These are phyloP conservation scores for Epithemia pelagica DNA, from an alignment of 108 stramenopile genomes.

Conservation along the genomic window DNA sequence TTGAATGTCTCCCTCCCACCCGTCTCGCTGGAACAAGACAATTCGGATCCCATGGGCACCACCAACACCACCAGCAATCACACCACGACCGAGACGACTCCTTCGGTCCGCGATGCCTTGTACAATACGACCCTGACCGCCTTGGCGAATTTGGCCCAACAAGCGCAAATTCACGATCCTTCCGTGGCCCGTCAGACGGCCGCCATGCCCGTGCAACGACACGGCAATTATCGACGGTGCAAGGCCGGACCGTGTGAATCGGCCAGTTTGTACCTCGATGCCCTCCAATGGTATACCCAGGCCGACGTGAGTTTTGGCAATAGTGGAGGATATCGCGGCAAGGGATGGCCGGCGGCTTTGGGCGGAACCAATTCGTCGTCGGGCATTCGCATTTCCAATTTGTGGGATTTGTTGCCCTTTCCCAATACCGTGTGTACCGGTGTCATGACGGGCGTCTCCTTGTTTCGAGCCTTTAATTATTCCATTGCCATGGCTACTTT, in stretches of 20 bases:
- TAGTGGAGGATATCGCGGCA: slow-evolving; percentile 33
- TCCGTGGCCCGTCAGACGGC: slow-evolving; percentile 18
- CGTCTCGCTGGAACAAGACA: neutral
- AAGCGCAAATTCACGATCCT: slow-evolving; percentile 35
- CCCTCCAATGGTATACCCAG: slow-evolving; percentile 34
- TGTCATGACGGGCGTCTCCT: slow-evolving; percentile 26
- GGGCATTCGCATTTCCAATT: slow-evolving; percentile 26
- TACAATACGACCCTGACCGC: slow-evolving; percentile 12
- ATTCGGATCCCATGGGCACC: no score
- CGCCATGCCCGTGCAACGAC: slow-evolving; percentile 29
- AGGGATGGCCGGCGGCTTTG: slow-evolving; percentile 39
- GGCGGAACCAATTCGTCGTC: no score
- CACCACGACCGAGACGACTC: slow-evolving; percentile 7
- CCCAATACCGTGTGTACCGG: slow-evolving; percentile 40
- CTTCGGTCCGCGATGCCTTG: slow-evolving; percentile 24
- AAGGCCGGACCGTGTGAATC: slow-evolving; percentile 41
- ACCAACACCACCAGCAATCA: no score
- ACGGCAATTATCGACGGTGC: slow-evolving; percentile 19
- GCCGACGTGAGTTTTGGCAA: slow-evolving; percentile 33
- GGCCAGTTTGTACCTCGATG: slow-evolving; percentile 45
- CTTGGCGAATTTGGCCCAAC: slow-evolving; percentile 23
- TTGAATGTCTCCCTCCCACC: neutral
- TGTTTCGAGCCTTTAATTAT: slow-evolving; percentile 39
- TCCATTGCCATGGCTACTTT: slow-evolving; percentile 34
- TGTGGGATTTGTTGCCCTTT: slow-evolving; percentile 40